Evolutionary conservation across 176 grass and related monocot species (phyloP).

Genomic region (Zoysia japonica): DNA sequence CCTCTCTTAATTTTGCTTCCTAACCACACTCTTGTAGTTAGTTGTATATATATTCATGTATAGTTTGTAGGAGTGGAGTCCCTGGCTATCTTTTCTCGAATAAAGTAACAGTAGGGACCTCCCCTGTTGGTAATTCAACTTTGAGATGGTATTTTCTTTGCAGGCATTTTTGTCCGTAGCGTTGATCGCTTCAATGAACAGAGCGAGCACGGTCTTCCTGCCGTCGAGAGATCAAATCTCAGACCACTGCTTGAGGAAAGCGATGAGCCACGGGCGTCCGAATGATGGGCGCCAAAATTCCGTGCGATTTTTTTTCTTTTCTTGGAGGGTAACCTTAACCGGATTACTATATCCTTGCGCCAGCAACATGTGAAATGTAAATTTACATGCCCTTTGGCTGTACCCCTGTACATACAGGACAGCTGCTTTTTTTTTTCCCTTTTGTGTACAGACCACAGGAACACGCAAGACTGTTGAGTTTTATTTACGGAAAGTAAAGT

Average conservation of each 20-base stretch:
- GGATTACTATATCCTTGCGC: background rate
- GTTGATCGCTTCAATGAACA: conserved; percentile 76
- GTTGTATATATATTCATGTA: no score
- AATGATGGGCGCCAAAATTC: background rate
- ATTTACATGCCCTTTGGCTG: conserved; percentile 35
- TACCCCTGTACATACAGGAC: conserved; percentile 46
- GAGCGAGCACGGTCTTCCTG: conserved; percentile 48
- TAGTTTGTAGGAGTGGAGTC: no score
- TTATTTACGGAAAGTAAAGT: background rate
- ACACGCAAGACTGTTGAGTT: conserved; percentile 4
- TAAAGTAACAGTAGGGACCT: no score
- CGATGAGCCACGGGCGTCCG: conserved; percentile 32
- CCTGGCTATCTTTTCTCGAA: no score
- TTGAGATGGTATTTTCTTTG: conserved; percentile 31
- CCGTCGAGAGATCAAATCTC: conserved; percentile 62
- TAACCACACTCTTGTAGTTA: no score
- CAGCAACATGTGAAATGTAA: conserved; percentile 47
- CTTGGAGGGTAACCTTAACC: conserved; percentile 13
- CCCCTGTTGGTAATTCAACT: background rate
- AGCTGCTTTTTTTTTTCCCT: background rate
- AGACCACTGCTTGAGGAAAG: conserved; percentile 70
- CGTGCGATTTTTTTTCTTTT: background rate
- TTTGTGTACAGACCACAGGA: conserved; percentile 44
- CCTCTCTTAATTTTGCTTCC: no score
- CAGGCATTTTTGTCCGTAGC: conserved; percentile 83